Evolutionary conservation across 495 filamentous ascomycete species (phyloP), one percentile per base, ranked within the genome.

Genomic region (Penicillium steckii): DNA sequence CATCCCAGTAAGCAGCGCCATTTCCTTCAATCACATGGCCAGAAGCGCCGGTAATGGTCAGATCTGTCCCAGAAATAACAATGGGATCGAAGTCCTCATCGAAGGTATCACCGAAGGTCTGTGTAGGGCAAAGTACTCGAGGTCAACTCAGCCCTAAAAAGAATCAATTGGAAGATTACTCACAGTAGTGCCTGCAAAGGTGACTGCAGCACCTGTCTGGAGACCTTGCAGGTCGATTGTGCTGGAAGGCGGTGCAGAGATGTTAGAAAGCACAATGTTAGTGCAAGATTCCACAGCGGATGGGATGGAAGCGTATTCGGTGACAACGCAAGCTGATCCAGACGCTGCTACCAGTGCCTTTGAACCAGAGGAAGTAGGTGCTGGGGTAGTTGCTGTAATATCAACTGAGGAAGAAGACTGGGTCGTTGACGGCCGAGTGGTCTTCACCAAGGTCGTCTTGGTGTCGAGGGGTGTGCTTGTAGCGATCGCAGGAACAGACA

Each of bases 1-100:
- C 76, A 48, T 79, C 76, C 76, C 76, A 79, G 57, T 72, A 79
- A 7, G 63, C 61, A 15, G 53, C 54, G 29, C 76, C 76, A 32
- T 79, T 76, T 19, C 74, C 73, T 49, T 78, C 71, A 26, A 80
- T 74, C 18, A 75, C 55, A 33, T 65, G 60, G 10, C 69, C 76
- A 7, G 61, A 46, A 7, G 59, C 66, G 15, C 64, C 66, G 4
- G 67, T 73, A 45, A 79, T 67, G 19, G 65, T 73, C 13, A 78
- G 50, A 50, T 65, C 60, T 8, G 68, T 69, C 3, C 75, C 75
- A 22, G 64, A 64, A 50, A 77, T 61, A 22, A 60, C 57, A 25
- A 77, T 75, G 2, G 70, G 70, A 48, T 73, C 60, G 46, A 70
- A 73, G 27, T 61, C 60, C 12, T 50, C 38, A 22, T 60, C 57